Base-by-base conservation (phyloP, 2,329 filamentous ascomycete species). In the Lithohypha guttulata region DNA sequence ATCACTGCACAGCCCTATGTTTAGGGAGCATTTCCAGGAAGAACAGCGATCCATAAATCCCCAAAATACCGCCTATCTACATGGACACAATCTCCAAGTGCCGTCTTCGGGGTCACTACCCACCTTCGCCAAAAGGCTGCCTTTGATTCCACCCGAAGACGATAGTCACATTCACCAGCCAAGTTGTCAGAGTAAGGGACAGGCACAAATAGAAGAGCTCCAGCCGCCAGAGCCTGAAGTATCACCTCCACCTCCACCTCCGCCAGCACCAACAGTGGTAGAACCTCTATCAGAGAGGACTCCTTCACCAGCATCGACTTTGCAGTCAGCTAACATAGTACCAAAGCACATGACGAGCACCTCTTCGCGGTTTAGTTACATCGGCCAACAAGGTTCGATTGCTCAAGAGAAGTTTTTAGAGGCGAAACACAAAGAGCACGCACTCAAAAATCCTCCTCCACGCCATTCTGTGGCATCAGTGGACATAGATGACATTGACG, bases 291-390 rank as follows among this genome's bases (percentile, higher is more conserved):
- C 47, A 5, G 42, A 46, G 26, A 42, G 42, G 22, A 49, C 44
- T 8, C 48, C 49, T 9, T 50, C 49, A 9, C 49, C 49, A 3
- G 44, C 42, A 19, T 43, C 47, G 21, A 46, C 49, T 4, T 15
- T 43, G 11, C 49, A 48, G 6, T 37, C 41, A 4, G 36, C 45
- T 2, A 41, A 57, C 3, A 59, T 59, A 4, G 44, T 68, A 23
- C 66, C 66, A 2, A 64, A 59, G 42, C 66, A 67, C 48, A 55
- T 68, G 39, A 66, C 60, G 41, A 78, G 74, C 50, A 73, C 70
- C 53, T 71, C 75, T 1, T 78, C 73, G 2, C 63, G 75, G 7
- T 80, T 80, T 52, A 79, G 75, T 48, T 80, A 80, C 48, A 70
- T 79, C 50, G 68, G 65, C 4, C 69, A 68, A 11, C 64, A 66